Conservation (phyloP, 2,329 filamentous ascomycete species). For the Penicillium sp. region DNA sequence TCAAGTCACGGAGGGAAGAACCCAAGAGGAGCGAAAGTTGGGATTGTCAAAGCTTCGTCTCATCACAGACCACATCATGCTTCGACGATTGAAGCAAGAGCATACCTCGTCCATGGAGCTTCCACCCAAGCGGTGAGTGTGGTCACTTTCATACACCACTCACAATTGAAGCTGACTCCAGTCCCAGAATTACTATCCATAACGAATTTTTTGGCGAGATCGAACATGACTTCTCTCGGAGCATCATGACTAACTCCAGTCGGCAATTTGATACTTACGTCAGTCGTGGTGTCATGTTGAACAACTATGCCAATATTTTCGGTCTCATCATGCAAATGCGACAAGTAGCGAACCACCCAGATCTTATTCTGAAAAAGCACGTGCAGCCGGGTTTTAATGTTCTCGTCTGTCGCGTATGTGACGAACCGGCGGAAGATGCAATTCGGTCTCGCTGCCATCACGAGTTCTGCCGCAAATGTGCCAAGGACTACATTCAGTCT, state of each 20-base stretch:
- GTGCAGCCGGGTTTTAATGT: conserved; percentile 83
- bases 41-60: conserved; percentile 81
- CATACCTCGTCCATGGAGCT: conserved; percentile 94
- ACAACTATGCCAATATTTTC: conserved; percentile 99
- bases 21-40: conserved; percentile 55
- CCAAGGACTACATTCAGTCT: conserved; percentile 74
- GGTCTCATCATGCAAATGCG: conserved; percentile 99
- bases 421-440: conserved; percentile 92
- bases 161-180: background rate
- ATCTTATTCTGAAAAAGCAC: conserved; percentile 87
- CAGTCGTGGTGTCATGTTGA: conserved; percentile 85
- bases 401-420: conserved; percentile 89
- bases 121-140: conserved; percentile 73
- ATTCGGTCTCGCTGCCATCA: conserved; percentile 90
- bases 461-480: conserved; percentile 82
- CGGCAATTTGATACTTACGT: conserved; percentile 96
- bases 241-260: conserved; percentile 88
- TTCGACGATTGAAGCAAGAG: conserved; percentile 90
- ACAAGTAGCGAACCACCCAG: conserved; percentile 93
- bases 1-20: conserved; percentile 57
- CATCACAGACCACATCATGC: conserved; percentile 91
- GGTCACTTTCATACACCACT: background rate
- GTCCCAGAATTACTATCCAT: conserved; percentile 67
- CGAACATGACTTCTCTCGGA: conserved; percentile 90
- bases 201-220: conserved; percentile 96